A percentile compares a stretch with the other conserved stretches of the same genome.
Conservation (phyloP, 495 filamentous ascomycete genomes). For the Podospora pseudopauciseta region DNA sequence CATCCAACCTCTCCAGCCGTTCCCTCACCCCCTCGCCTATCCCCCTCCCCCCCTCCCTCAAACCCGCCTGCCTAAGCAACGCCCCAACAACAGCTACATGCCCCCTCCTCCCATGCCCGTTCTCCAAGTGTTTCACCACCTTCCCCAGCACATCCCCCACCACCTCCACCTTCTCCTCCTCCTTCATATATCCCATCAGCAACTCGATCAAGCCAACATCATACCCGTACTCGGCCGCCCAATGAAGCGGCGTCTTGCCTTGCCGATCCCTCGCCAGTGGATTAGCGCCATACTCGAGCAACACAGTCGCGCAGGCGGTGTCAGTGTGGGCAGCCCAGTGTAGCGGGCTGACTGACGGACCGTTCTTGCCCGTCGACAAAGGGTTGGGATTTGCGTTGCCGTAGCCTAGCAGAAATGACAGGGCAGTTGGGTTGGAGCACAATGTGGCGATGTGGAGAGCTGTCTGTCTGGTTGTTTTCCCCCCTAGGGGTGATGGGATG, state of each 20-base stretch:
- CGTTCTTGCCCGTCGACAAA: background rate
- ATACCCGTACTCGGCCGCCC: slow-evolving; percentile 13
- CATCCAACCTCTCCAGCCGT: background rate
- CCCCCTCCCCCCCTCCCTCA: background rate
- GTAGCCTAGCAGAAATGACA: slow-evolving; percentile 16
- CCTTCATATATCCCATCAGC: background rate
- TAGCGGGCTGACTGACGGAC: slow-evolving; percentile 16
- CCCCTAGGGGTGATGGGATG: background rate
- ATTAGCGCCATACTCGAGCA: slow-evolving; percentile 20
- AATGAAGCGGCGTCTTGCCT: slow-evolving; percentile 22
- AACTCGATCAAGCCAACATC: background rate
- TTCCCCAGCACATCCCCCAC: background rate
- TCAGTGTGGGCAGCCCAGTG: slow-evolving; percentile 22
- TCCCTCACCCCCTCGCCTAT: background rate
- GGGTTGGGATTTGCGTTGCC: slow-evolving; percentile 21
- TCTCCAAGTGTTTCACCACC: background rate
- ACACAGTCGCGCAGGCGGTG: background rate
- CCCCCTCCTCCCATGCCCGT: background rate
- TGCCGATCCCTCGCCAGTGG: slow-evolving; percentile 9
- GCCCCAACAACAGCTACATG: background rate
- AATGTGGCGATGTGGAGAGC: slow-evolving; percentile 25
- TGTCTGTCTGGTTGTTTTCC: slow-evolving; percentile 1
- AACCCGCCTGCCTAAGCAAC: background rate
- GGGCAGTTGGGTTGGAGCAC: slow-evolving; percentile 11
- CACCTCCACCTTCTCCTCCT: background rate